Evolutionary conservation across 139 green algal genomes (phyloP).

Genomic region (Chlorella vulgaris): DNA sequence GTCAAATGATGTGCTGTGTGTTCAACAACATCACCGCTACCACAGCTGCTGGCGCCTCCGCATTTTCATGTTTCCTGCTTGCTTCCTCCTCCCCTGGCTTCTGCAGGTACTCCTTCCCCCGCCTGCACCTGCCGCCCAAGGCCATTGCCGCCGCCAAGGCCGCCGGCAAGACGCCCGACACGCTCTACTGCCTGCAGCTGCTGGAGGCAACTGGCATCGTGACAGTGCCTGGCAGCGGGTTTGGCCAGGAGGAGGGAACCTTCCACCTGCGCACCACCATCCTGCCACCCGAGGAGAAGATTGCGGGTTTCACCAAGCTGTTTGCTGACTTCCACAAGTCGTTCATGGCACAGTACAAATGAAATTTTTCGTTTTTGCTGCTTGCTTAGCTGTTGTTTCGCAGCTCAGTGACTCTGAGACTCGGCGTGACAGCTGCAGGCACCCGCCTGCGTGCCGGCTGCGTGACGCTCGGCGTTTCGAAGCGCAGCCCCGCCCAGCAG

Average conservation of each 20-base stretch:
- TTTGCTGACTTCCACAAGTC: conserved; percentile 83
- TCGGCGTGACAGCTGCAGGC: background rate
- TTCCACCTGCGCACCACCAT: conserved; percentile 98
- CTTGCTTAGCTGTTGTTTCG: background rate
- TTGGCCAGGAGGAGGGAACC: conserved; percentile 83
- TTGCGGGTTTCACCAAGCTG: conserved; percentile 68
- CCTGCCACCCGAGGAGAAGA: conserved; percentile 88
- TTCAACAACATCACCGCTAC: too few species aligned
- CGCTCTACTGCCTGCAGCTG: conserved; percentile 92
- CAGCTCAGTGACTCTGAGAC: too few species aligned
- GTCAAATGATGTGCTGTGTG: too few species aligned
- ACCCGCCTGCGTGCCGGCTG: too few species aligned
- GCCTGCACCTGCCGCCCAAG: conserved; percentile 70
- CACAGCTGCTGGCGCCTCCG: background rate
- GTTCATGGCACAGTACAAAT: conserved; percentile 71
- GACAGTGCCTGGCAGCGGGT: conserved; percentile 91
- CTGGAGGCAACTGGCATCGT: conserved; percentile 92
- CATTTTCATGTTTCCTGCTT: background rate
- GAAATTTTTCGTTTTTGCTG: too few species aligned
- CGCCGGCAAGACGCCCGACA: conserved; percentile 88
- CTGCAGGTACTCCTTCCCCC: conserved; percentile 78
- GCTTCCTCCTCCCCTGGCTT: background rate
- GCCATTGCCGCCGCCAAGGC: conserved; percentile 68
- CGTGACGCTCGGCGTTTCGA: too few species aligned
- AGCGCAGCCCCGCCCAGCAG: too few species aligned